Percentiles rank a stretch among this genome's conserved stretches.
These are phyloP conservation scores for Cystofilobasidium ferigula DNA, from an alignment of 768 basidiomycete species.

Conservation along the genomic window DNA sequence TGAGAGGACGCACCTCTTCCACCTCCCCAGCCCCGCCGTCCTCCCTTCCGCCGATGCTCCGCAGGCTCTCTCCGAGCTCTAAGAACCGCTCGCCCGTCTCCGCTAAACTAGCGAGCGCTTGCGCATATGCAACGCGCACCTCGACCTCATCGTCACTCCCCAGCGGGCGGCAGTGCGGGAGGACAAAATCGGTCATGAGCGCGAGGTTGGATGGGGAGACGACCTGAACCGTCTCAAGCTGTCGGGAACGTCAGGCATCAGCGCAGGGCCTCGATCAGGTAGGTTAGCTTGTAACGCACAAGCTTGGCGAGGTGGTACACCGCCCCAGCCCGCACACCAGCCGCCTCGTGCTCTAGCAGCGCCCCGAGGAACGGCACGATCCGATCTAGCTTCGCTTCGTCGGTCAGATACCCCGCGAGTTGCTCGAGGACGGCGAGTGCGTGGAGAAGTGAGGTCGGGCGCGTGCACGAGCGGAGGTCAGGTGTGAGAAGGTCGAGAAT, in stretches of 20 bases:
- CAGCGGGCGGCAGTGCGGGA: constrained; percentile 76
- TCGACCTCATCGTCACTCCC: constrained; percentile 72
- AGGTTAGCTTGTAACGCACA: constrained; percentile 43
- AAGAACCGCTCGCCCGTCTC: constrained; percentile 77
- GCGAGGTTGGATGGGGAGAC: constrained; percentile 42
- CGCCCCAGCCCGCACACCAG: constrained; percentile 68
- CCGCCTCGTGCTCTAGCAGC: constrained; percentile 71
- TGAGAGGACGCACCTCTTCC: constrained; percentile 6
- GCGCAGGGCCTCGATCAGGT: no score
- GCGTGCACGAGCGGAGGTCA: constrained; percentile 73
- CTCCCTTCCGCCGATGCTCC: constrained; percentile 2
- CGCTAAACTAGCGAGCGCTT: constrained; percentile 71
- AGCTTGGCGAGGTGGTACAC: constrained; percentile 70
- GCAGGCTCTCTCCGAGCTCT: constrained; percentile 53
- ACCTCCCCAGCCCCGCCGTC: not conserved
- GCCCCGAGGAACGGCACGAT: constrained; percentile 86
- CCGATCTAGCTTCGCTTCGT: constrained; percentile 89
- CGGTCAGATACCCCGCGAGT: constrained; percentile 64
- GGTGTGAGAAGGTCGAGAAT: constrained; percentile 76
- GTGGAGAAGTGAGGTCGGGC: constrained; percentile 74
- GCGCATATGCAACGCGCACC: constrained; percentile 68
- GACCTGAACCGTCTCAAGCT: constrained; percentile 35
- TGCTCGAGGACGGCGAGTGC: constrained; percentile 79
- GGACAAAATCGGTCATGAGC: constrained; percentile 89
- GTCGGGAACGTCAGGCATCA: not conserved